A percentile compares a stretch with the other conserved stretches of the same genome.
phyloP scores from a whole-genome alignment of 2,329 filamentous ascomycete genomes.

The Aspergillus neotritici region DNA sequence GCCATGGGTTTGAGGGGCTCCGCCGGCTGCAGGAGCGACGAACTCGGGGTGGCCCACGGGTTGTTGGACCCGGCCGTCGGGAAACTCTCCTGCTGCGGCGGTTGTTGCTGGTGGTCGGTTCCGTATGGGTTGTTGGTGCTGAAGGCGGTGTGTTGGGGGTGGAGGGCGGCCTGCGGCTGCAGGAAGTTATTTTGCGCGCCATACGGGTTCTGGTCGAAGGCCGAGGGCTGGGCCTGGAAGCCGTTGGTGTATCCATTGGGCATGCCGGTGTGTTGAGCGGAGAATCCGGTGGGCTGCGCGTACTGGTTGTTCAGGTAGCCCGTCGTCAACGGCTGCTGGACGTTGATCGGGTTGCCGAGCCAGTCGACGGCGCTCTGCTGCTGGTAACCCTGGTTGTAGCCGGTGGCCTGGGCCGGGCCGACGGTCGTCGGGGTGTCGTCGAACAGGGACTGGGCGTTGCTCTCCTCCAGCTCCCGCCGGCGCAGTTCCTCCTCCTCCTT shows the following conservation, averaged over 20 bases:
- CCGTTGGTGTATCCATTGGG: constrained; percentile 64
- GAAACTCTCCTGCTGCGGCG: constrained; percentile 53
- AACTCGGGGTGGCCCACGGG: constrained; percentile 67
- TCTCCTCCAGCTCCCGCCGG: constrained; percentile 77
- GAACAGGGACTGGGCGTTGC: constrained; percentile 80
- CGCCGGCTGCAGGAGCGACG: constrained; percentile 45
- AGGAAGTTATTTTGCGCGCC: constrained; percentile 41
- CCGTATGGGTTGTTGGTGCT: constrained; percentile 55
- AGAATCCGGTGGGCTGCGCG: constrained; percentile 71
- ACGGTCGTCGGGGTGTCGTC: constrained; percentile 64
- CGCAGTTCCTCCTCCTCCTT: constrained; percentile 84
- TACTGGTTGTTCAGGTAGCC: constrained; percentile 64
- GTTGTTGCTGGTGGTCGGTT: constrained; percentile 35
- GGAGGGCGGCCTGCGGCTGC: constrained; percentile 48
- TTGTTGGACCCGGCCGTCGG: constrained; percentile 84
- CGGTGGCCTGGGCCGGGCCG: constrained; percentile 71
- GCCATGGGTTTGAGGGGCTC: constrained; percentile 71
- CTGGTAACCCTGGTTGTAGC: constrained; percentile 95
- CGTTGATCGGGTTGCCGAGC: constrained; percentile 90
- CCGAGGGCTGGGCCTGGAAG: constrained; percentile 64
- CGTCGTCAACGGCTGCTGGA: constrained; percentile 63
- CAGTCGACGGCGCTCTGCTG: constrained; percentile 95
- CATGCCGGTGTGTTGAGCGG: constrained; percentile 56
- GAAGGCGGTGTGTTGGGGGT: constrained; percentile 57
- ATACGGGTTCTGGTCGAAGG: constrained; percentile 56